phyloP scores from a whole-genome alignment of 345 rosid species.

The Mangifera indica region DNA sequence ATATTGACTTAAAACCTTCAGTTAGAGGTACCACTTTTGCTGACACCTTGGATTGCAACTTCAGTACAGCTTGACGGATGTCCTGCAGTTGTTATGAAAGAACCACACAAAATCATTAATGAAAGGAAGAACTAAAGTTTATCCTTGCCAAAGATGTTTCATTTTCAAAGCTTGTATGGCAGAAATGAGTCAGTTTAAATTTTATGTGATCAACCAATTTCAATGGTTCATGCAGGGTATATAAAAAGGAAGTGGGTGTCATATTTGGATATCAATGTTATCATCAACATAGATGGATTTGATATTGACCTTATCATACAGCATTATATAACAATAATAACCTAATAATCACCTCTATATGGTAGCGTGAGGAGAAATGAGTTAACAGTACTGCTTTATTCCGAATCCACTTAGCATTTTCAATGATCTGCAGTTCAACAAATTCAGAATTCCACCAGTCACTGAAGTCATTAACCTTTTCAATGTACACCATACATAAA shows the following conservation, averaged over 20 bases:
- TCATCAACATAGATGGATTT: neutral
- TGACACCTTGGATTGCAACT: slow-evolving; percentile 76
- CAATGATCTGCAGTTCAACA: slow-evolving; percentile 57
- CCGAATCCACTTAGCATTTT: slow-evolving; percentile 87
- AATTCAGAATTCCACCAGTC: slow-evolving; percentile 10
- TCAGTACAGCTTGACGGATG: slow-evolving; percentile 64
- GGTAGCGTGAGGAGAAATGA: slow-evolving; percentile 91
- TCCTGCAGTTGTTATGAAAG: slow-evolving; percentile 49
- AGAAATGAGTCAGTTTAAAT: neutral
- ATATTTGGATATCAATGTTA: neutral
- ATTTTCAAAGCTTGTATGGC: neutral
- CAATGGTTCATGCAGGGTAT: neutral
- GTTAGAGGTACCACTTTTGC: slow-evolving; percentile 88
- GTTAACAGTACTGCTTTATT: slow-evolving; percentile 72
- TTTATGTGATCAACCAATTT: neutral
- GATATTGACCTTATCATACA: neutral
- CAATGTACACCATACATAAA: no score
- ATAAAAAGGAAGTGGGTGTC: no score
- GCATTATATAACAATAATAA: slow-evolving; percentile 1
- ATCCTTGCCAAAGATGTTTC: neutral
- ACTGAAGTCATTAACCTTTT: neutral
- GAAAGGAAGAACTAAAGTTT: neutral
- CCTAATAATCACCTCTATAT: slow-evolving; percentile 57
- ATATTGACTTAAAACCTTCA: slow-evolving; percentile 82
- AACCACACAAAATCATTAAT: slow-evolving; percentile 1